Evolutionary conservation across 495 filamentous ascomycete genomes (phyloP), one percentile per base, ranked within the genome.

Genomic region (Bombardia bombarda): DNA sequence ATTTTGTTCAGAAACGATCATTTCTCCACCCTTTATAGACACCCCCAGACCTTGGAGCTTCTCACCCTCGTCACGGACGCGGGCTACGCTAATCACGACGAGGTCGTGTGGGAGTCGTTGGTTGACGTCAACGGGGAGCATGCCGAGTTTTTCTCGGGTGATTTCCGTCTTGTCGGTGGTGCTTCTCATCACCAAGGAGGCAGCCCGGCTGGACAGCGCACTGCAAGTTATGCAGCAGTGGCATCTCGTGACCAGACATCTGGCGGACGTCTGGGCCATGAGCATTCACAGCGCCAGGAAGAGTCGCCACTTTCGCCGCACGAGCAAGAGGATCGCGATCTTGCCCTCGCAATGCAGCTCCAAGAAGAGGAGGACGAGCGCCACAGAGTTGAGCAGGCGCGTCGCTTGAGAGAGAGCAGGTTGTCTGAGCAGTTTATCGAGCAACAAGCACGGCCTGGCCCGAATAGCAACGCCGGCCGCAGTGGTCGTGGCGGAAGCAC

Each of bases 1-100:
- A 97, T 98, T 37, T 63, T 97, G 2, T 98, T 98, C 67, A 78
- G 92, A 24, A 98, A 98, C 49, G 90, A 97, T 53, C 92, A 98
- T 63, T 98, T 98, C 56, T 83, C 83, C 22, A 97, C 92, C 0
- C 57, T 98, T 0, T 94, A 95, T 58, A 80, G 87, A 45, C 67
- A 92, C 47, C 87, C 88, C 0, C 67, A 77, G 22, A 83, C 84
- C 0, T 61, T 73, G 3, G 73, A 81, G 47, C 71, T 98, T 0
- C 73, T 84, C 43, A 86, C 83, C 0, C 61, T 97, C 14, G 87
- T 98, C 19, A 98, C 92, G 7, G 92, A 98, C 62, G 83, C 84
- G 12, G 92, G 92, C 13, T 98, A 90, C 52, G 80, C 85, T 7
- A 73, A 71, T 13, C 87, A 95, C 55, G 84, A 87, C 21, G 92